Conservation (phyloP, 1,139 yeast genomes). For the Kodamaea ohmeri region DNA sequence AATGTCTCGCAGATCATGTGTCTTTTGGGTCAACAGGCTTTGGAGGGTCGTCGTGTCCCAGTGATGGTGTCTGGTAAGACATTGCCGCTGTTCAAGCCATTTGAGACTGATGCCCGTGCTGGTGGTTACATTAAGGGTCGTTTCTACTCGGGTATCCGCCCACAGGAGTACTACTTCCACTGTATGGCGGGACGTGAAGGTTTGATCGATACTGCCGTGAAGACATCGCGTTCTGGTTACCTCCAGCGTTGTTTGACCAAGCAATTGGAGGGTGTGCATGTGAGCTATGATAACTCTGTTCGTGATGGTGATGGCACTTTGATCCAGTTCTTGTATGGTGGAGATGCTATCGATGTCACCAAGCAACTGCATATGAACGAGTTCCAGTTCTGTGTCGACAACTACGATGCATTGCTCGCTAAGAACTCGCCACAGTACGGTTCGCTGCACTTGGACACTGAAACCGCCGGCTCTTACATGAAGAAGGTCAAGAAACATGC, state of each 20-base stretch:
- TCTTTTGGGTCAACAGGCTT: conserved; percentile 96
- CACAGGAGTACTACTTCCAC: conserved; percentile 99
- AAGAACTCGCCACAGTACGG: conserved; percentile 85
- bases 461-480: conserved; percentile 71
- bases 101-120: conserved; percentile 95
- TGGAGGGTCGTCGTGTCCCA: conserved; percentile 99
- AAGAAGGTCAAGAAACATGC: conserved; percentile 78
- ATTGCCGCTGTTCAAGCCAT: conserved; percentile 92
- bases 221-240: conserved; percentile 97
- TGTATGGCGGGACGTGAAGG: conserved; percentile 99
- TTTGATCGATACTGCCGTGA: conserved; percentile 98
- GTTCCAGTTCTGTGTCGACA: conserved; percentile 89
- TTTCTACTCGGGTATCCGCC: conserved; percentile 95
- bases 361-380: conserved; percentile 93
- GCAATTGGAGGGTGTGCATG: conserved; percentile 96
- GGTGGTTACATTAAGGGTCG: conserved; percentile 98
- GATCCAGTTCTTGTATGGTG: conserved; percentile 95
- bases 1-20: conserved; percentile 99
- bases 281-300: conserved; percentile 90
- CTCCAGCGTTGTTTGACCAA: conserved; percentile 97
- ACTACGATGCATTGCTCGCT: conserved; percentile 79
- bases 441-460: conserved; percentile 74
- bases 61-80: conserved; percentile 99
- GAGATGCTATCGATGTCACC: conserved; percentile 92
- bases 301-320: conserved; percentile 95